Base-by-base conservation (phyloP, 331 rosid species). In the Cydonia oblonga region DNA sequence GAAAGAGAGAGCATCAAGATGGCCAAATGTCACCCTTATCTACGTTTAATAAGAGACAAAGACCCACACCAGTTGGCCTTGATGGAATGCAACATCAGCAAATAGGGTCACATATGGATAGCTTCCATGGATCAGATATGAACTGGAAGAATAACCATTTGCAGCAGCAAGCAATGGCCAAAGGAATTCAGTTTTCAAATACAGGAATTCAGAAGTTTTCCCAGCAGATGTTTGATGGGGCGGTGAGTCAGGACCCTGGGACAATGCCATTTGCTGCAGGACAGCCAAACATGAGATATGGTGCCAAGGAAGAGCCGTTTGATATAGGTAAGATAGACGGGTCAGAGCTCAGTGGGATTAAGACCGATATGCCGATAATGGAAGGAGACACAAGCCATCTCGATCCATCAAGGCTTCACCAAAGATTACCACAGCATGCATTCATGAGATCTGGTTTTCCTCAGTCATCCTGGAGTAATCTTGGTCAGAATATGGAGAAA, bases 271-370 rank as follows among this genome's bases (percentile, higher is more conserved):
- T 81, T 80, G 56, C 86, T 80, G 68, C 88, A 49, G 85, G 89
- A 78, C 96, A 85, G 71, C 88, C 73, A 66, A 86, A 85, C 57
- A 83, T 87, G 84, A 79, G 87, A 68, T 81, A 76, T 83, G 84
- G 68, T 80, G 81, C 96, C 33, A 95, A 95, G 89, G 96, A 88
- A 82, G 97, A 95, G 84, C 97, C 82, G 78, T 82, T 84, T 64
- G 97, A 89, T 76, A 77, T 84, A 52, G 96, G 84, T 64, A 95
- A 86, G 79, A 22, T 81, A 46, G 96, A 90, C 40, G 89, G 90
- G 69, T 63, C 87, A 30, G 97, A 92, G 76, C 71, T 84, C 73
- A 82, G 69, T 80, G 90, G 90, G 74, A 86, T 24, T 76, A 90
- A 71, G 81, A 81, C 75, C 44, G 92, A 84, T 56, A 62, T 75